These are phyloP conservation scores for Macrocystidia cucumis DNA, from an alignment of 1,284 basidiomycete genomes.

Conservation along the genomic window DNA sequence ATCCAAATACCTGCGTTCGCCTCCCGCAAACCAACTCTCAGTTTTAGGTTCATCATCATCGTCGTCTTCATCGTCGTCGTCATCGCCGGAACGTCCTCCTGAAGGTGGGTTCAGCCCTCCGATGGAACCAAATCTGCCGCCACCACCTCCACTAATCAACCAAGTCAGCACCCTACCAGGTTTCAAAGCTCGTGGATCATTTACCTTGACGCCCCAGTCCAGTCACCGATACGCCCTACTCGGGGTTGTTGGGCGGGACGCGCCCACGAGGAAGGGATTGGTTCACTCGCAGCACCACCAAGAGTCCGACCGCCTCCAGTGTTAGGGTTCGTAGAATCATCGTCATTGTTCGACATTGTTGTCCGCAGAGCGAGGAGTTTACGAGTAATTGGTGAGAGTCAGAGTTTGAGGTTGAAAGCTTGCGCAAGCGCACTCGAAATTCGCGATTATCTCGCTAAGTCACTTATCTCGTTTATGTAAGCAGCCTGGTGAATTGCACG, in stretches of 20 bases:
- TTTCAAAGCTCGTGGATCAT: no score
- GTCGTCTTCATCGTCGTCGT: constrained; percentile 38
- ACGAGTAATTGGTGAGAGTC: no score
- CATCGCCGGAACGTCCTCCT: constrained; percentile 33
- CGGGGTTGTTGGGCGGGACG: constrained; percentile 26
- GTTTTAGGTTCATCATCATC: constrained; percentile 22
- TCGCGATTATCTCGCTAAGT: no score
- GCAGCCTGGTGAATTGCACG: no score
- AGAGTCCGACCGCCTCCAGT: constrained; percentile 33
- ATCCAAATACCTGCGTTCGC: constrained; percentile 69
- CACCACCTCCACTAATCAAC: neutral
- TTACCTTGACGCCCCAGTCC: constrained; percentile 22
- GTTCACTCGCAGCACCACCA: constrained; percentile 34
- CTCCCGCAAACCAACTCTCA: constrained; percentile 79
- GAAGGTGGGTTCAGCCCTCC: no score
- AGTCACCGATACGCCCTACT: constrained; percentile 30
- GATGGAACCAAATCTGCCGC: no score
- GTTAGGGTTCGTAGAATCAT: constrained; percentile 16
- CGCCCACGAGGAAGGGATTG: constrained; percentile 39
- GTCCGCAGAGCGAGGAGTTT: no score
- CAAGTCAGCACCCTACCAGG: no score
- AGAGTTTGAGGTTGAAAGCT: no score
- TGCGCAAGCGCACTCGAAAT: no score
- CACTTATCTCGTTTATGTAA: no score
- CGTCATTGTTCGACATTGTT: constrained; percentile 18